Percentiles rank a stretch among this genome's conserved stretches.
Conservation (phyloP, 2,329 filamentous ascomycete species). For the Ascosphaera apis region DNA sequence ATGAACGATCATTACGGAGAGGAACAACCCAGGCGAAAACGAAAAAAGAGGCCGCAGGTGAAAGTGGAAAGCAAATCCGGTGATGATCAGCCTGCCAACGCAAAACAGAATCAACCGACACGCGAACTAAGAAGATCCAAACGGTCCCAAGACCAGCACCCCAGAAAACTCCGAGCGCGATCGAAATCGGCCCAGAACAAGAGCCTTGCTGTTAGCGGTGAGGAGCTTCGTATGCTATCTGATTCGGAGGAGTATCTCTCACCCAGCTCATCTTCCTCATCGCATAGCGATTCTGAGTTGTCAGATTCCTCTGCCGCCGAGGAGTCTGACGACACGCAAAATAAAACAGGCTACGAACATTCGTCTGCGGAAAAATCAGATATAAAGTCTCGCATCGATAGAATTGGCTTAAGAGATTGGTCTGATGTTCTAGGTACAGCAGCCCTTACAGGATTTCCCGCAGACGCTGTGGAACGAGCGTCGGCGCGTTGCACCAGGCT, state of each 20-base stretch:
- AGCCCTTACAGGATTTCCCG: slow-evolving; percentile 46
- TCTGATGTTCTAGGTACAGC: slow-evolving; percentile 63
- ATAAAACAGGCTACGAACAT: too few species aligned
- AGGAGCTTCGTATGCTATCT: not conserved
- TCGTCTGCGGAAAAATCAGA: not conserved
- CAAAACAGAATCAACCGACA: too few species aligned
- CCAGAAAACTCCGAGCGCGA: not conserved
- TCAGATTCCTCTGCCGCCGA: not conserved
- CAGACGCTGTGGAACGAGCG: slow-evolving; percentile 40
- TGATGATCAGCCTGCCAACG: not conserved
- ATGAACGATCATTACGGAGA: slow-evolving; percentile 11
- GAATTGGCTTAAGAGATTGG: slow-evolving; percentile 44
- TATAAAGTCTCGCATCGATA: slow-evolving; percentile 2
- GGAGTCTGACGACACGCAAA: too few species aligned
- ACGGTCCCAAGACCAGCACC: not conserved
- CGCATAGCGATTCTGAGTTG: not conserved
- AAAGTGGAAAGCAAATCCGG: slow-evolving; percentile 1
- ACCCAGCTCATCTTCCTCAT: not conserved
- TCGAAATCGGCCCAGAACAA: not conserved
- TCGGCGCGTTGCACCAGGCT: slow-evolving; percentile 51
- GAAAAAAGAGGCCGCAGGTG: slow-evolving; percentile 8
- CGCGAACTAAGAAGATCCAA: too few species aligned
- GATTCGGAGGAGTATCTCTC: not conserved
- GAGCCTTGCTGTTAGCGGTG: not conserved
- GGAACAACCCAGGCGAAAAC: slow-evolving; percentile 12